These are phyloP conservation scores for Xylaria cubensis DNA, from an alignment of 495 filamentous ascomycete genomes.

Conservation along the genomic window DNA sequence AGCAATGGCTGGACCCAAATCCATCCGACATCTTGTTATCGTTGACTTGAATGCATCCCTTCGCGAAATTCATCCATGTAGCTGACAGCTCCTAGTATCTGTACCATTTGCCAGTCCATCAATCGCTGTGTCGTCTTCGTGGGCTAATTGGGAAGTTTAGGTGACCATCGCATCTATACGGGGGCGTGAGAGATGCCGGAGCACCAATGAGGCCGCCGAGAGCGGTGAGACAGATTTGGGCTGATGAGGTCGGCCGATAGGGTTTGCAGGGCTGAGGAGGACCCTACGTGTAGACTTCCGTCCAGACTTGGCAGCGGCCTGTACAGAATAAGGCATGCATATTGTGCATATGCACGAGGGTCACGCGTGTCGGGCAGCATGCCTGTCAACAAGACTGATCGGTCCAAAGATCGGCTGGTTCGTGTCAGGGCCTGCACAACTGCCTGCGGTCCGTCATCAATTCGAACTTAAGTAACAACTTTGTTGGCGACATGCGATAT, in stretches of 20 bases:
- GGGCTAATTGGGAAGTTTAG: not conserved
- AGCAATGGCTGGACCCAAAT: not conserved
- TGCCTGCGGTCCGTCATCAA: not conserved
- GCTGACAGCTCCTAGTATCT: not conserved
- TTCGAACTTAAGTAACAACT: not conserved
- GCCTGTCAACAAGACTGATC: not conserved
- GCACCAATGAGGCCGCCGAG: not conserved
- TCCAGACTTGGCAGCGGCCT: not conserved
- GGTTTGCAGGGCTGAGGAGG: constrained; percentile 36
- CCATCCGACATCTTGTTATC: not conserved
- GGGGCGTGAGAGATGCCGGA: not conserved
- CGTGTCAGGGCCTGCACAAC: not conserved
- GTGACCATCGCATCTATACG: not conserved
- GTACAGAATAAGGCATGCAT: not conserved
- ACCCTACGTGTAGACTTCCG: not conserved
- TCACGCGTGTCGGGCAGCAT: not conserved
- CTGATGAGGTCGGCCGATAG: constrained; percentile 29
- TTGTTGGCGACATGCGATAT: not conserved
- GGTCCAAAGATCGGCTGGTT: not conserved
- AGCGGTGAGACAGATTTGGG: constrained; percentile 14
- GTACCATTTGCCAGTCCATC: not conserved
- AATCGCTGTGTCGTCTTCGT: not conserved
- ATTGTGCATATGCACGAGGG: not conserved
- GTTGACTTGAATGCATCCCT: not conserved
- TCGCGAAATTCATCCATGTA: not conserved